These are phyloP conservation scores for Phytophthora hibernalis DNA, from an alignment of 352 stramenopile genomes.

Conservation along the genomic window DNA sequence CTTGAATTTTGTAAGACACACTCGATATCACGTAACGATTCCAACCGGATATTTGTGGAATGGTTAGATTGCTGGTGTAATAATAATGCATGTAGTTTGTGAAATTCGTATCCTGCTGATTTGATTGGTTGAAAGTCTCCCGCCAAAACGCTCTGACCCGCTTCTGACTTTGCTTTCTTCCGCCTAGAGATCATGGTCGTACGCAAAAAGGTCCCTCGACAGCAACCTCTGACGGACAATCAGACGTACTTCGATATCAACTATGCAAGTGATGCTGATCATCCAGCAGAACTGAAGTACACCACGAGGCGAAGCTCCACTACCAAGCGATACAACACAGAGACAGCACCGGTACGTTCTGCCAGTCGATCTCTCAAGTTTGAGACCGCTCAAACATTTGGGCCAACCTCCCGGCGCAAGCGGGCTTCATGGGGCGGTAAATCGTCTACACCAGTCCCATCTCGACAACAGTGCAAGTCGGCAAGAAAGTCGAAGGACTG, in stretches of 20 bases:
- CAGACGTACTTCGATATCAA: conserved; percentile 20
- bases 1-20: no score
- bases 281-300: conserved; percentile 21
- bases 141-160: no score
- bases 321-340: conserved; percentile 4
- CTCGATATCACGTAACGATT: no score
- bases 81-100: no score
- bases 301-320: conserved; percentile 12
- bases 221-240: conserved; percentile 25
- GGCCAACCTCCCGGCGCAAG: conserved; percentile 20
- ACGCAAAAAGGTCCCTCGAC: conserved; percentile 39
- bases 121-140: no score
- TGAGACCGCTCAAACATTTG: conserved; percentile 16
- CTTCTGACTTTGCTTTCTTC: no score
- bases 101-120: no score
- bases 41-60: no score
- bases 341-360: conserved; percentile 18
- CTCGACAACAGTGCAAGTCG: conserved; percentile 40
- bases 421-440: conserved; percentile 51
- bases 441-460: neutral
- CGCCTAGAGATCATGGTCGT: no score
- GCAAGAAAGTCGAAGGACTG: conserved; percentile 77
- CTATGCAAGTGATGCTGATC: conserved; percentile 22
- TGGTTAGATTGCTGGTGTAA: no score
- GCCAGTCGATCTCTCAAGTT: conserved; percentile 45